Evolutionary conservation across 2,329 filamentous ascomycete species (phyloP), one percentile per base, ranked within the genome.

Genomic region (Pseudogymnoascus sp.): DNA sequence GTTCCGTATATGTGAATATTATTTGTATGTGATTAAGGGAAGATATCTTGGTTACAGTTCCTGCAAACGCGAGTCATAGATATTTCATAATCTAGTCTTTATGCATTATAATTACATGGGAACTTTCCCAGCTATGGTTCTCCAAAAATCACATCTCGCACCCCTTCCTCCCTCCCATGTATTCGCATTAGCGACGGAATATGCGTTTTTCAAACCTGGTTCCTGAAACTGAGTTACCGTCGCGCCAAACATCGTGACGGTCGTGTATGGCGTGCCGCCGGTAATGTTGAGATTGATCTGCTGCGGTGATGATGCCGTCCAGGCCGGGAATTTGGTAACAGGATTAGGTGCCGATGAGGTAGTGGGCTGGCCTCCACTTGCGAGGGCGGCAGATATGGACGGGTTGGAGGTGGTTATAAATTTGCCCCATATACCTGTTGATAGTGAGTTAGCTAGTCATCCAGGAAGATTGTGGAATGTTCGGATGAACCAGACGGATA

Each of bases 221-320:
- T 60, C 60, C n/a, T 21, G 28, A 44, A 64, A 62, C 16, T 66
- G 61, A 28, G 67, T 69, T 14, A 67, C 59, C 62, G 67, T 67
- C 4, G 66, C 38, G 7, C 38, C 25, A n/a, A 36, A 61, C 18
- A 59, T 14, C 2, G 37, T 44, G 10, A 53, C 25, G 5, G 44
- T 23, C 3, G 14, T 62, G 11, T 11, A 25, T 16, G 59, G 40
- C 18, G 50, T 25, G 5, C 66, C 67, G 12, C 67, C 67, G 3
- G 65, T 67, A 40, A 64, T 40, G 16, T 69, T 69, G n/a, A 69
- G 36, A 40, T 67, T 67, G 3, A 67, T 36, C 56, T 66, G 59
- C 3, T 59, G 14, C 10, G 62, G 62, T 14, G 16, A 16, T 5
- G 59, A 53, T 10, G 18, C 53, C 12, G 34, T 59, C n/a, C 62